Base-by-base conservation (phyloP, 805 yeast species). In the Kluyveromyces wickerhamii region DNA sequence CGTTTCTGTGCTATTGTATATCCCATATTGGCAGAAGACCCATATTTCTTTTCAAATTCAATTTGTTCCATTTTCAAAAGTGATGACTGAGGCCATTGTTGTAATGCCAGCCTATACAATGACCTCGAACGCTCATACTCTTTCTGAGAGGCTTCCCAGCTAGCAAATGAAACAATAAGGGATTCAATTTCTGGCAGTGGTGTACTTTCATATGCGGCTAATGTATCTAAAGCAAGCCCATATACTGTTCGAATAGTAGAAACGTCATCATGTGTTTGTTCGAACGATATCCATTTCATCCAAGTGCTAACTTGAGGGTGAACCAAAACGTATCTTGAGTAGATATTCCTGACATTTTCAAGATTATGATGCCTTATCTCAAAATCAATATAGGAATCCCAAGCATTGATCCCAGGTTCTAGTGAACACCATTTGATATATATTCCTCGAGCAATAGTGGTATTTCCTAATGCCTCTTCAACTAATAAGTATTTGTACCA, bases 401-500 rank as follows among this genome's bases (percentile, higher is more conserved):
- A 88, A 0, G 83, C 92, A 9, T 67, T 61, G 2, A 54, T 40
- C 8, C 62, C 63, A 0, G 95, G 95, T 41, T 73, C 74, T 86
- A 94, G 82, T 17, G 65, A 61, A 33, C 82, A 61, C 98, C 98
- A 89, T 37, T 80, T 67, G 39, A 77, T 76, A 57, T 79, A 88
- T 5, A 89, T 65, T 10, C 59, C 56, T 33, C 94, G 59, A 2
- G 79, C 79, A 6, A 79, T 77, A 4, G 62, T 53, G 26, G 73
- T 60, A 49, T 85, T 76, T 25, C 76, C 77, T 17, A 86, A 59
- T 1, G 81, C 69, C 57, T 87, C 96, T 56, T 87, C 96, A 12
- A 88, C 71, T 29, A 80, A 77, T 6, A 83, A 77, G 49, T 85
- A 87, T 40, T 77, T 69, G 51, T 73, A 83, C 96, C 97, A 89